Evolutionary conservation across 768 basidiomycete genomes (phyloP).

Genomic region (Boletus reticulatus): DNA sequence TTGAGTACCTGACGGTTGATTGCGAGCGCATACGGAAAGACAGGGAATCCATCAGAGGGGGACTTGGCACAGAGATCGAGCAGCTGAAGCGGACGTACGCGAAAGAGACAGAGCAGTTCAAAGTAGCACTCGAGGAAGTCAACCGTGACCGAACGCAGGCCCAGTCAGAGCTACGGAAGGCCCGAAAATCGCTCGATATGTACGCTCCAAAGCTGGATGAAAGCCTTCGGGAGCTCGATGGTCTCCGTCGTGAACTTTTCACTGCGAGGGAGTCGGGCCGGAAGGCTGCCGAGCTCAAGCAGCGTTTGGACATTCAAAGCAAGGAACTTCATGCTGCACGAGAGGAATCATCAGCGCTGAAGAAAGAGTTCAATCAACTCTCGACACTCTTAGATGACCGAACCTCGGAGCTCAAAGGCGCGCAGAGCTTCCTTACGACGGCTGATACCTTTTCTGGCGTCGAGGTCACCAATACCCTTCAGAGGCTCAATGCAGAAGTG

Average conservation of each 20-base stretch:
- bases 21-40: conserved; percentile 27
- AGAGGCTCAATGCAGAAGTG: conserved; percentile 46
- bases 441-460: conserved; percentile 43
- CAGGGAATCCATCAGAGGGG: conserved; percentile 14
- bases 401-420: conserved; percentile 43
- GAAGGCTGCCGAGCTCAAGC: conserved; percentile 10
- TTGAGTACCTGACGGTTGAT: conserved; percentile 20
- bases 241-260: conserved; percentile 16
- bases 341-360: conserved; percentile 28
- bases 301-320: conserved; percentile 18
- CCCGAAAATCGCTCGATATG: conserved; percentile 17
- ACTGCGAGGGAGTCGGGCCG: conserved; percentile 10
- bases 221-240: conserved; percentile 15
- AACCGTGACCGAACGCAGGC: conserved; percentile 18
- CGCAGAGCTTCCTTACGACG: conserved; percentile 45
- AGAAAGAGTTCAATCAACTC: conserved; percentile 29
- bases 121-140: conserved; percentile 25
- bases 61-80: conserved; percentile 23
- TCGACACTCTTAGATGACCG: conserved; percentile 36
- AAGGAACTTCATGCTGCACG: conserved; percentile 22
- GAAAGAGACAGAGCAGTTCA: conserved; percentile 16
- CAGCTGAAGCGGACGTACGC: conserved; percentile 13
- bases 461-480: conserved; percentile 44
- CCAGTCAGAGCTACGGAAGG: conserved; percentile 21
- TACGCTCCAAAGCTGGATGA: conserved; percentile 19